Conservation (phyloP, 1,139 yeast genomes). For the Debaryomyces fabryi region DNA sequence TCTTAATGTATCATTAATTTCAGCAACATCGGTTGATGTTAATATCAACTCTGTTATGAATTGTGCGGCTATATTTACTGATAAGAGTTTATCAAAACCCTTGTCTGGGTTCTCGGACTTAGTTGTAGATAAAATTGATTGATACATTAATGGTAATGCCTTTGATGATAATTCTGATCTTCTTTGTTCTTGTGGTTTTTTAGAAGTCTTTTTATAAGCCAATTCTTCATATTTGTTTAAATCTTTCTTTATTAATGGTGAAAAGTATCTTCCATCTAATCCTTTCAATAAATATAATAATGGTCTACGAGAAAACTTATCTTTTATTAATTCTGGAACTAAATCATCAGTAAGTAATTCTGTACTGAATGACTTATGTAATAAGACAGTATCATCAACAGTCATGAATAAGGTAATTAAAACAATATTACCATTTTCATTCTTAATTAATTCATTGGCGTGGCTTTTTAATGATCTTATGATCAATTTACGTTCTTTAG, state of each 20-base stretch:
- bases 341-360: slow-evolving; percentile 58
- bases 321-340: slow-evolving; percentile 60
- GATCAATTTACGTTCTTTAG: slow-evolving; percentile 87
- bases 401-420: slow-evolving; percentile 79
- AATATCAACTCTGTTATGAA: slow-evolving; percentile 75
- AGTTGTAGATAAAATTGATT: slow-evolving; percentile 51
- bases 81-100: slow-evolving; percentile 44
- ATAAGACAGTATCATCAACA: slow-evolving; percentile 90
- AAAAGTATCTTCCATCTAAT: slow-evolving; percentile 79
- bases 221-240: slow-evolving; percentile 62
- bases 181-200: slow-evolving; percentile 81
- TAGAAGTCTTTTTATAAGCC: slow-evolving; percentile 72
- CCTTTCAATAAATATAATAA: slow-evolving; percentile 80
- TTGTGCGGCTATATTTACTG: slow-evolving; percentile 81
- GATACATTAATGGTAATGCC: slow-evolving; percentile 68
- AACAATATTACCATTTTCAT: slow-evolving; percentile 85
- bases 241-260: slow-evolving; percentile 66
- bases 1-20: slow-evolving; percentile 48
- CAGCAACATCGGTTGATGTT: slow-evolving; percentile 49
- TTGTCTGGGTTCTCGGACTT: slow-evolving; percentile 28
- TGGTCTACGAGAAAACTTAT: slow-evolving; percentile 88
- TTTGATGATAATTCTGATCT: slow-evolving; percentile 66
- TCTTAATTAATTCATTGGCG: slow-evolving; percentile 70
- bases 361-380: slow-evolving; percentile 68
- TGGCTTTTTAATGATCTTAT: slow-evolving; percentile 75